phyloP scores from a whole-genome alignment of 2,329 filamentous ascomycete genomes.

The Uncinocarpus reesii region DNA sequence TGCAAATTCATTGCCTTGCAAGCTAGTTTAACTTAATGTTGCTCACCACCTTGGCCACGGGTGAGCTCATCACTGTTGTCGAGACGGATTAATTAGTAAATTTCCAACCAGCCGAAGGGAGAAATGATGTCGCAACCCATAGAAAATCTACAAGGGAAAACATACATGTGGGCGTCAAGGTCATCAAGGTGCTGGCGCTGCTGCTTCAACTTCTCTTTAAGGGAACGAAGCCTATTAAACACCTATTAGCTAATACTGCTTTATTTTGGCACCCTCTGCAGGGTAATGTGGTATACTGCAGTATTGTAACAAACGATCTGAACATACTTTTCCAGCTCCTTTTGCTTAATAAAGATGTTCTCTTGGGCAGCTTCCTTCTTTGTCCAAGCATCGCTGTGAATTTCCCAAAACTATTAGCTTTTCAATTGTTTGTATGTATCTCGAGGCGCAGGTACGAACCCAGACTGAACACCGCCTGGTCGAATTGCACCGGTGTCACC shows the following conservation, averaged over 20 bases:
- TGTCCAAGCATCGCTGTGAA: constrained; percentile 73
- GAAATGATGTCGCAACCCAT: neutral
- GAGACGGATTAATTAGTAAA: constrained; percentile 4
- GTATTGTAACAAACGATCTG: too few species aligned
- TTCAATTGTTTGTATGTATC: neutral
- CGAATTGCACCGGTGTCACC: constrained; percentile 55
- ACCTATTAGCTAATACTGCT: neutral
- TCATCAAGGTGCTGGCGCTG: constrained; percentile 77
- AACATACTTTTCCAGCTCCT: constrained; percentile 72
- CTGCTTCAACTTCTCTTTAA: constrained; percentile 58
- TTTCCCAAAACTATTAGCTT: constrained; percentile 1
- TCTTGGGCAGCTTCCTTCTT: constrained; percentile 82
- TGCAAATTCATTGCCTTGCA: neutral
- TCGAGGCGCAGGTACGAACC: constrained; percentile 25
- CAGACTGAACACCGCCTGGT: constrained; percentile 23
- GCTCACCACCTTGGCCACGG: constrained; percentile 59
- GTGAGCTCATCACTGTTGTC: constrained; percentile 61
- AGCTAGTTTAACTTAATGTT: constrained; percentile 27
- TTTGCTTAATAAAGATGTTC: constrained; percentile 71
- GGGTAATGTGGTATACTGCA: too few species aligned
- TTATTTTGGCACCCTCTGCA: too few species aligned
- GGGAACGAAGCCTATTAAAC: constrained; percentile 49
- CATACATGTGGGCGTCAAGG: constrained; percentile 78
- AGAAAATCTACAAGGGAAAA: constrained; percentile 15
- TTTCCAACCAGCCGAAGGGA: neutral